Percentiles rank a stretch among this genome's conserved stretches.
Evolutionary conservation across 208 protist species (phyloP).

Genomic region (Entamoeba dispar): DNA sequence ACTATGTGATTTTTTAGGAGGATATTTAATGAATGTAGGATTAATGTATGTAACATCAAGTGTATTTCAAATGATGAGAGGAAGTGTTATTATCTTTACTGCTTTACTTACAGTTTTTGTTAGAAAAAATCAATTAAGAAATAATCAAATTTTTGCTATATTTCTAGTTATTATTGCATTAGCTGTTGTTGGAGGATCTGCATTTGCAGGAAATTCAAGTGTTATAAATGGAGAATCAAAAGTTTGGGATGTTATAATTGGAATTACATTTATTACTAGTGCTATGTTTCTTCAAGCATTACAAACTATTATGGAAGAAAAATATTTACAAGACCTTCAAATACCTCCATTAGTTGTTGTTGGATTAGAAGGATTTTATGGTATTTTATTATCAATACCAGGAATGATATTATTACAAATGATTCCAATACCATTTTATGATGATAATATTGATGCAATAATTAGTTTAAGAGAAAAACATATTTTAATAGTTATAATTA

Average conservation of each 20-base stretch:
- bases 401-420: background rate
- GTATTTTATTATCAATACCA: constrained; percentile 34
- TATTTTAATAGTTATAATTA: background rate
- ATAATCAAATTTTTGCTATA: constrained; percentile 41
- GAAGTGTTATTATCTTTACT: constrained; percentile 61
- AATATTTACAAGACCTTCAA: constrained; percentile 44
- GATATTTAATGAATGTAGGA: constrained; percentile 55
- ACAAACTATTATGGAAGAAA: constrained; percentile 62
- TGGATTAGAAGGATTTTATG: constrained; percentile 58
- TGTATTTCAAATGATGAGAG: constrained; percentile 65
- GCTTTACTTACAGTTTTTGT: constrained; percentile 54
- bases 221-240: background rate
- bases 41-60: constrained; percentile 56
- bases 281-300: constrained; percentile 58
- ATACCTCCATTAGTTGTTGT: constrained; percentile 56
- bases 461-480: constrained; percentile 16
- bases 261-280: constrained; percentile 51
- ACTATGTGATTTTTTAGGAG: constrained; percentile 49
- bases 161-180: constrained; percentile 43
- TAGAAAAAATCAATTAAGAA: constrained; percentile 30
- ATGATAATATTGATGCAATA: constrained; percentile 24
- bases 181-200: constrained; percentile 48
- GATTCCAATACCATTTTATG: background rate
- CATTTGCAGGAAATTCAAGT: constrained; percentile 21
- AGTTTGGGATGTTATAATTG: constrained; percentile 29